Evolutionary conservation across 495 filamentous ascomycete genomes (phyloP).

Genomic region (Poronia punctata): DNA sequence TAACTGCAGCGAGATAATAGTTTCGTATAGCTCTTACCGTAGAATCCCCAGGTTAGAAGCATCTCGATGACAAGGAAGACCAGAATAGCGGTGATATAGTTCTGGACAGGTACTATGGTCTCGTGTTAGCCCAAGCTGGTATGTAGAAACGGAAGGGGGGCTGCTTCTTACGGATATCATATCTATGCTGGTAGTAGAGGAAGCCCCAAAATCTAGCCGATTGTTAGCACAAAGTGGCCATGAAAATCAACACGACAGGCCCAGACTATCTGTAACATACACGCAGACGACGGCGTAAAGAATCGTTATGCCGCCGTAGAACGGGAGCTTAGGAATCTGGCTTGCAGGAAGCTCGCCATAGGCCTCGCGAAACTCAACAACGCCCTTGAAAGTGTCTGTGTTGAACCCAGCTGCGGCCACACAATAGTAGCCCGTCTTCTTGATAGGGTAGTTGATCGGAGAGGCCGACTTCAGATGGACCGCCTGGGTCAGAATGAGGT

Average conservation of each 20-base stretch:
- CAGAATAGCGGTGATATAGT: conserved; percentile 97
- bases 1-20: not conserved
- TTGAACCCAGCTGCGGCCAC: conserved; percentile 68
- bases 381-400: conserved; percentile 60
- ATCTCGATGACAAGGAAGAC: conserved; percentile 93
- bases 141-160: not conserved
- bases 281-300: conserved; percentile 81
- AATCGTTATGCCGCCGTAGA: conserved; percentile 93
- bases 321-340: conserved; percentile 94
- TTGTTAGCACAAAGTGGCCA: too few species aligned
- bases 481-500: conserved; percentile 66
- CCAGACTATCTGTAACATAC: conserved; percentile 33
- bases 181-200: conserved; percentile 88
- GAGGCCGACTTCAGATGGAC: conserved; percentile 70
- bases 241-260: too few species aligned
- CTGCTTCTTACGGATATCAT: conserved; percentile 67
- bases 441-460: conserved; percentile 72
- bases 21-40: conserved; percentile 39
- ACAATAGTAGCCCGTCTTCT: conserved; percentile 93
- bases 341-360: conserved; percentile 93
- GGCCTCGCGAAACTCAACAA: conserved; percentile 88
- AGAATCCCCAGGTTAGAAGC: conserved; percentile 97
- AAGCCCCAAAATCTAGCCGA: conserved; percentile 86
- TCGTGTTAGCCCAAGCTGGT: conserved; percentile 26
- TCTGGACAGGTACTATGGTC: conserved; percentile 80